phyloP scores from a whole-genome alignment of 2,329 filamentous ascomycete genomes.

The Geosmithia putterillii region DNA sequence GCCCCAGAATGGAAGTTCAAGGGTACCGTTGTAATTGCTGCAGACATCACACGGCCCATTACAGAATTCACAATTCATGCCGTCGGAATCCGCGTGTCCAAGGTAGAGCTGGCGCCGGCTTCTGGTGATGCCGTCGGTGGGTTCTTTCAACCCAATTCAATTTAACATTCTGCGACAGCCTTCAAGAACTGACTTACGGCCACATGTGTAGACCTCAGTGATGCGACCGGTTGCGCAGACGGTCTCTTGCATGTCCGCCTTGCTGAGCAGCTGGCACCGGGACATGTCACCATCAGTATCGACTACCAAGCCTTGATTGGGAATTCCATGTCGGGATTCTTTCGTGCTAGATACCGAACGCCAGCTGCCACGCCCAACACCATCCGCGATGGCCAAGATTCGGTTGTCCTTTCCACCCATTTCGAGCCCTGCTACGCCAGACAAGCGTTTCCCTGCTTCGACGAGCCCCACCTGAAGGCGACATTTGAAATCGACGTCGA shows the following conservation, averaged over 20 bases:
- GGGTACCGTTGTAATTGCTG: not conserved
- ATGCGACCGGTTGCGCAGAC: not conserved
- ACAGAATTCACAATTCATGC: not conserved
- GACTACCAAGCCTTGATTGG: conserved; percentile 75
- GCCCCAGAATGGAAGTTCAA: not conserved
- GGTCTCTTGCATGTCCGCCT: not conserved
- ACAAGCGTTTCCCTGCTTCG: conserved; percentile 92
- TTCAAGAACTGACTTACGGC: too few relatives aligned
- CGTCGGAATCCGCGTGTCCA: not conserved
- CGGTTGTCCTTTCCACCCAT: conserved; percentile 77
- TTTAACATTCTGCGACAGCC: too few relatives aligned
- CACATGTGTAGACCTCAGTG: not conserved
- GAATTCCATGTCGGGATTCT: conserved; percentile 87
- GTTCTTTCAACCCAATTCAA: not conserved
- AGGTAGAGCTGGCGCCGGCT: not conserved
- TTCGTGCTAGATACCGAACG: conserved; percentile 88
- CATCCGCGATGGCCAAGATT: conserved; percentile 61
- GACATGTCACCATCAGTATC: conserved; percentile 55
- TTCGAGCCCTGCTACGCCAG: conserved; percentile 96
- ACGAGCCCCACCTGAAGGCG: conserved; percentile 94
- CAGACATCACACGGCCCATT: not conserved
- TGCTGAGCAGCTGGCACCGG: conserved; percentile 15
- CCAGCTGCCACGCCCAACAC: conserved; percentile 57
- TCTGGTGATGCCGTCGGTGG: not conserved
- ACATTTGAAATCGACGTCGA: conserved; percentile 92